Percentiles rank a stretch among this genome's conserved stretches.
phyloP scores from a whole-genome alignment of 2,329 filamentous ascomycete species.

The Sporothrix pallida region DNA sequence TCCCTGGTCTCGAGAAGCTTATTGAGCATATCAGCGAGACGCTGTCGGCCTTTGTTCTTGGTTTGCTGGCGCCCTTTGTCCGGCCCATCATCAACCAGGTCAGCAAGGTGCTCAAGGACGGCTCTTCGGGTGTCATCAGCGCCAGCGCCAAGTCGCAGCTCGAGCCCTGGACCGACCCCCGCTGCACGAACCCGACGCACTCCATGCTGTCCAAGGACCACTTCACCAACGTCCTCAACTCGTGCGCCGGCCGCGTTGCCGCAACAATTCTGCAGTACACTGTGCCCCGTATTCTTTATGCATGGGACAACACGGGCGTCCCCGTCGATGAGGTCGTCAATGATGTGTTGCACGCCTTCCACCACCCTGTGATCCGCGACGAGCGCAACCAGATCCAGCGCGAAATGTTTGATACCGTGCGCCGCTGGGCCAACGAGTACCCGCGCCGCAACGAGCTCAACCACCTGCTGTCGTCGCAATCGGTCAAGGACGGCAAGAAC shows the following conservation, averaged over 20 bases:
- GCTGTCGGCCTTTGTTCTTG: slow-evolving; percentile 88
- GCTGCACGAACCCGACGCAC: slow-evolving; percentile 79
- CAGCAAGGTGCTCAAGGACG: slow-evolving; percentile 82
- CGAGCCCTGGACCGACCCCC: slow-evolving; percentile 78
- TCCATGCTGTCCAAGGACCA: slow-evolving; percentile 85
- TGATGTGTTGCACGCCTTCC: slow-evolving; percentile 82
- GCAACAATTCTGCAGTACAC: slow-evolving; percentile 82
- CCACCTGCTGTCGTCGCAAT: slow-evolving; percentile 77
- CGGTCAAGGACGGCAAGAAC: slow-evolving; percentile 82
- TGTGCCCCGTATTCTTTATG: slow-evolving; percentile 86
- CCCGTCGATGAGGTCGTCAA: slow-evolving; percentile 82
- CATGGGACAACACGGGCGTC: slow-evolving; percentile 87
- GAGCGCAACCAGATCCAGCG: slow-evolving; percentile 78
- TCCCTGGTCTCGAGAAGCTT: slow-evolving; percentile 87
- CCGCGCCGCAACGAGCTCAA: slow-evolving; percentile 72
- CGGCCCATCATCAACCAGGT: slow-evolving; percentile 89
- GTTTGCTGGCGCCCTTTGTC: slow-evolving; percentile 88
- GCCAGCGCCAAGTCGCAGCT: slow-evolving; percentile 76
- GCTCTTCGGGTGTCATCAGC: slow-evolving; percentile 73
- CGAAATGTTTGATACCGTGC: slow-evolving; percentile 87
- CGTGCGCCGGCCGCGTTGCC: slow-evolving; percentile 75
- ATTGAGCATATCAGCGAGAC: slow-evolving; percentile 94
- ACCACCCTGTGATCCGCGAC: slow-evolving; percentile 85
- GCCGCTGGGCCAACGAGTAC: slow-evolving; percentile 76
- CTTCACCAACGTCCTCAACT: slow-evolving; percentile 79